Evolutionary conservation across 2,329 filamentous ascomycete species (phyloP), one percentile per base, ranked within the genome.

Genomic region (Decorospora gaudefroyi): DNA sequence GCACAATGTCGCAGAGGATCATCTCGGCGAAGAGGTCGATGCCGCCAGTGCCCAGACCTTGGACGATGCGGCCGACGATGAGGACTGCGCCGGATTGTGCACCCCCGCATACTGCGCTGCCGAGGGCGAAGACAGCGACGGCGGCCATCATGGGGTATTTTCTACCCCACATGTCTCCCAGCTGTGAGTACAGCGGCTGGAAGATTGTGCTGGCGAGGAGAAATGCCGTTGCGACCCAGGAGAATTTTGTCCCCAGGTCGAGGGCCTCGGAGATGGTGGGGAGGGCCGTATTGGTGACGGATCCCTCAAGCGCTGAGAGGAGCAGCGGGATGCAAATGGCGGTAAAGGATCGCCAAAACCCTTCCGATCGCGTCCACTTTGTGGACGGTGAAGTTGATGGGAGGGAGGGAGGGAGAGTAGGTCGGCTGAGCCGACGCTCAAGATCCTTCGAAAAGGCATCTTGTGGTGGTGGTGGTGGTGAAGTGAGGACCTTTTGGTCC

Each of bases 1-100:
- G 74, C 0, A 80, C 72, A 3, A 81, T 58, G 42, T 81, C 79
- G 16, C 70, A 76, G 6, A 79, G 66, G 12, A 82, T 72, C 37
- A 80, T 71, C 16, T 76, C 73, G 4, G 73, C 66, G 2, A 80
- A 62, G 27, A 76, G 57, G 35, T 70, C 70, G 50, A 76, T 70
- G 0, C 77, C 77, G 2, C 74, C 76, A 1, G 65, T 72, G 0
- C 77, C 78, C 2, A 78, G 55, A 0, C 82, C 82, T 42, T 84
- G 80, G 1, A 85, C 61, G 0, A 73, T 72, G 0, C 81, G 73
- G n/a, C 78, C 79, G 48, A 70, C 73, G 10, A 86, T 80, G 2
- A 86, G 67, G 57, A 76, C 74, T 0, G 51, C 57, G 1, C 66
- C 68, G 6, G 52, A 74, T 0, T 56, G 69, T 0, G 81, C 76